Percentiles rank a stretch among this genome's conserved stretches.
phyloP scores from a whole-genome alignment of 192 early-diverging fungal genomes.

The Coemansia sp. region DNA sequence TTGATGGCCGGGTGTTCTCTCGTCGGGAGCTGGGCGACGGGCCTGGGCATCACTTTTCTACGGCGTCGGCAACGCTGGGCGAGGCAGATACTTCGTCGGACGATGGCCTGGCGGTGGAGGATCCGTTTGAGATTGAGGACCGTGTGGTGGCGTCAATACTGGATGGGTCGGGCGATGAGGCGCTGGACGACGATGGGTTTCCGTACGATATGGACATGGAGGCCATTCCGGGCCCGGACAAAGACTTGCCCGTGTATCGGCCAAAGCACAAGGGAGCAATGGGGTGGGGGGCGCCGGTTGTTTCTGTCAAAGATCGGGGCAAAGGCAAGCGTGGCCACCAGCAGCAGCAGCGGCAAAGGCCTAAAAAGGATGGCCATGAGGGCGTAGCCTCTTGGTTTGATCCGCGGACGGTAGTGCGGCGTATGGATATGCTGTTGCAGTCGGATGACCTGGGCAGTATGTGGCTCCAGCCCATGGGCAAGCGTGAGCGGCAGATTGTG shows the following conservation, averaged over 20 bases:
- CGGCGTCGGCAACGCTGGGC: not conserved
- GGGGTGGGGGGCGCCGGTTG: too few species aligned
- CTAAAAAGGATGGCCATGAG: not conserved
- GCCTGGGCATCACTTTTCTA: not conserved
- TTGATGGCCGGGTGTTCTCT: constrained; percentile 2
- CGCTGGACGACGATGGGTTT: constrained; percentile 29
- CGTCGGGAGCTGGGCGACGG: constrained; percentile 24
- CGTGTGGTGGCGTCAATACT: constrained; percentile 5
- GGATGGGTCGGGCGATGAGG: constrained; percentile 4
- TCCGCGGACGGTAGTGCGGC: constrained; percentile 22
- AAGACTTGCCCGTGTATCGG: not conserved
- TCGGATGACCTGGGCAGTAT: constrained; percentile 29
- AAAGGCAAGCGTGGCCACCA: constrained; percentile 9
- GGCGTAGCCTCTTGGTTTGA: constrained; percentile 25
- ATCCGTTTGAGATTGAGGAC: constrained; percentile 21
- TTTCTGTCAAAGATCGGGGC: constrained; percentile 8
- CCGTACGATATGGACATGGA: constrained; percentile 26
- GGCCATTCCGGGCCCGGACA: not conserved
- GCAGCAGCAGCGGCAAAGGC: not conserved
- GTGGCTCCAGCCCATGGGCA: constrained; percentile 46
- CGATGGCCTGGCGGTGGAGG: constrained; percentile 13
- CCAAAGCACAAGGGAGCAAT: constrained; percentile 3
- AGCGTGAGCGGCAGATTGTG: constrained; percentile 37
- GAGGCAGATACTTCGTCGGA: not conserved
- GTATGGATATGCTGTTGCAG: constrained; percentile 22